A percentile compares a stretch with the other conserved stretches of the same genome.
Evolutionary conservation across 2,329 filamentous ascomycete genomes (phyloP).

Genomic region (Alternaria tenuissima): DNA sequence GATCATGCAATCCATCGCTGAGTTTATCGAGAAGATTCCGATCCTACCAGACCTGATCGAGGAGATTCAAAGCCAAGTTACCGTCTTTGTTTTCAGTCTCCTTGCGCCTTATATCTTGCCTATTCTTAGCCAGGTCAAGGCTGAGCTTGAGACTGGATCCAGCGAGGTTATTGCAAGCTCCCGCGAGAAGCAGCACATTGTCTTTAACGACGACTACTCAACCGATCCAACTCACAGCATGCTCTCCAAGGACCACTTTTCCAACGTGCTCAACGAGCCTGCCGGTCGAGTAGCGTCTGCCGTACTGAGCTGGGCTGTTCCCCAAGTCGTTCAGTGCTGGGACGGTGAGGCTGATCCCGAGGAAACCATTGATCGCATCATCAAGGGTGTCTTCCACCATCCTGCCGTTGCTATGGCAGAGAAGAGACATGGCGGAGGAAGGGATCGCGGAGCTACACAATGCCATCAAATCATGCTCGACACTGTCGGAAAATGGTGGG

Average conservation of each 20-base stretch:
- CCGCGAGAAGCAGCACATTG: conserved; percentile 81
- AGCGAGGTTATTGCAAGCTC: conserved; percentile 88
- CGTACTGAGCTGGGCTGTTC: conserved; percentile 84
- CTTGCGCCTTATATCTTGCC: conserved; percentile 88
- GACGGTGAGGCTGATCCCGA: conserved; percentile 80
- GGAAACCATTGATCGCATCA: conserved; percentile 76
- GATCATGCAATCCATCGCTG: conserved; percentile 78
- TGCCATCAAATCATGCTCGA: conserved; percentile 79
- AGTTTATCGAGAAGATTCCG: conserved; percentile 84
- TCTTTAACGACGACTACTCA: conserved; percentile 80
- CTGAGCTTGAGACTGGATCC: conserved; percentile 84
- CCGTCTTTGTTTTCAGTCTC: conserved; percentile 88
- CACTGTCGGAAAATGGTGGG: conserved; percentile 87
- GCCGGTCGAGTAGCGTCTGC: conserved; percentile 83
- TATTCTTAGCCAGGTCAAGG: conserved; percentile 85
- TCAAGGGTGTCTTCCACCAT: conserved; percentile 85
- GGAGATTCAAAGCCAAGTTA: conserved; percentile 86
- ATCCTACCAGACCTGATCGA: conserved; percentile 85
- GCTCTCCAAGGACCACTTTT: conserved; percentile 96
- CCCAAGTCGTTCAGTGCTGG: conserved; percentile 87
- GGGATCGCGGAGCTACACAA: conserved; percentile 60
- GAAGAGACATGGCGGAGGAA: conserved; percentile 60
- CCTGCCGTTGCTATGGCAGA: conserved; percentile 75
- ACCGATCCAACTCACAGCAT: conserved; percentile 92
- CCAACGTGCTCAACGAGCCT: conserved; percentile 86